Conservation (phyloP, 495 filamentous ascomycete genomes). For the Lentithecium fluviatile region DNA sequence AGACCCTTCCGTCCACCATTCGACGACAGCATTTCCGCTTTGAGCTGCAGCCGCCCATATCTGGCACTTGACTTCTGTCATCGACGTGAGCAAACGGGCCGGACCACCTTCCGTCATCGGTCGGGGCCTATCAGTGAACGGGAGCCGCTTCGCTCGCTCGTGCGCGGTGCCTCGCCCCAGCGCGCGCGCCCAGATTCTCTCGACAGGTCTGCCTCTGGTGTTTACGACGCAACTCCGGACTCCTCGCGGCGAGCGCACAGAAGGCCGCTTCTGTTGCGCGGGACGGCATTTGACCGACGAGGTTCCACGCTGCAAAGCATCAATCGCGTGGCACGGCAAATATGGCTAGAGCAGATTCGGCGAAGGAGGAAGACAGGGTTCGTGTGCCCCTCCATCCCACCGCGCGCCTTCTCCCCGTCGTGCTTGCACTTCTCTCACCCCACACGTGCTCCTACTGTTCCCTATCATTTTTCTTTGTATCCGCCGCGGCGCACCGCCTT, state of each 20-base stretch:
- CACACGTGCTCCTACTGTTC: background rate
- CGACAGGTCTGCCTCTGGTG: too few relatives aligned
- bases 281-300: background rate
- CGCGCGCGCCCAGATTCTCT: too few relatives aligned
- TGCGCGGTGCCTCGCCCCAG: background rate
- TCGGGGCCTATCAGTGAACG: background rate
- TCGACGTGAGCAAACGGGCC: constrained; percentile 11
- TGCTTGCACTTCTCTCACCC: background rate
- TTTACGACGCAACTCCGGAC: background rate
- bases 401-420: background rate
- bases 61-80: background rate
- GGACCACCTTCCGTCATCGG: constrained; percentile 21
- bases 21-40: background rate
- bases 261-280: background rate
- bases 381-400: constrained; percentile 32
- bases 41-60: background rate
- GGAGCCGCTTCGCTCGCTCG: background rate
- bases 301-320: background rate
- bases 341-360: constrained; percentile 29
- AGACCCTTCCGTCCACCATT: background rate
- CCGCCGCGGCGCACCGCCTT: background rate
- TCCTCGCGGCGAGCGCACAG: background rate
- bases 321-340: constrained; percentile 16
- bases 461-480: background rate
- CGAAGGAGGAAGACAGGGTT: constrained; percentile 32